Evolutionary conservation across 208 protist species (phyloP), one percentile per base, ranked within the genome.

Genomic region (Trypanosoma melophagium): DNA sequence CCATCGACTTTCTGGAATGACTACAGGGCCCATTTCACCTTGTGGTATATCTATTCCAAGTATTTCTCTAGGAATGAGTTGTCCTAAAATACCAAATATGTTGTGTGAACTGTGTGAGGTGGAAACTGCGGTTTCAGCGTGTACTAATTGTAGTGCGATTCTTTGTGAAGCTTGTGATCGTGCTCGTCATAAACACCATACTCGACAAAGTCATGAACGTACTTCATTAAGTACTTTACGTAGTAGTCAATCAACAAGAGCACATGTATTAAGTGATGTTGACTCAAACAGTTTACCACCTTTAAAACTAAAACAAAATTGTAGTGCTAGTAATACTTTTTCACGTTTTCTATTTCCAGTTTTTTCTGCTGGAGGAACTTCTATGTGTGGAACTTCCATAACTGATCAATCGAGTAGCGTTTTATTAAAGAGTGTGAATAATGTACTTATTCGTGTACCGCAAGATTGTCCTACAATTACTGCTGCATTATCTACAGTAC

Each of bases 61-160:
- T 55, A 65, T 82, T 52, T 83, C 79, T 54, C 52, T 55, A 16
- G 79, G 76, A 9, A 83, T 87, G 79, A 83, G 78, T 66, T 90
- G 78, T 63, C 81, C 80, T 25, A 86, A 81, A 58, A 21, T 78
- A 0, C 38, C 65, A 7, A 72, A 74, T 4, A 52, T 71, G 9
- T 55, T 89, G 16, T 93, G 87, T 70, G 80, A 82, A 60, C 59
- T 86, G 17, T 93, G 84, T 67, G 83, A 93, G 66, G 87, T 88
- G 35, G 76, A 89, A 64, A 19, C 49, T 17, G 79, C 84, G 12
- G 59, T 54, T 22, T 54, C 82, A 13, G 57, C 76, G 40, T 91
- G 84, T 53, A 50, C 55, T 0, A 70, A 25, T 40, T 94, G 88
- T 77, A 60, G 53, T 51, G 69, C 76, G 2, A 69, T 73, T 49